Conservation (phyloP, 2,329 filamentous ascomycete species). For the Colletotrichum gigasporum region DNA sequence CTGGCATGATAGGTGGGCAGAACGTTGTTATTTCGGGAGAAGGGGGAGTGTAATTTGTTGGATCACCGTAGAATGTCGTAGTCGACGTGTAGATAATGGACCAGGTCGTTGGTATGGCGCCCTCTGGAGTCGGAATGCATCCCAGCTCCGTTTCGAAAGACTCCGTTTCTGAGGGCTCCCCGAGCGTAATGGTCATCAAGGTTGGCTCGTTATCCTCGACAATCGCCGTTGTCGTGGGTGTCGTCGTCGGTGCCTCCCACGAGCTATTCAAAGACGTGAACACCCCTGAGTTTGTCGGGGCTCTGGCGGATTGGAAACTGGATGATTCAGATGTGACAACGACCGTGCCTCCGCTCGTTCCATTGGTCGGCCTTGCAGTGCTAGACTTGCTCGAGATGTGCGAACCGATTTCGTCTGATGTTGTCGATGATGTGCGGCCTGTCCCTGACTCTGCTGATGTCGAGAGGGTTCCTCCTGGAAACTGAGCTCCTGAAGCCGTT, state of each 20-base stretch:
- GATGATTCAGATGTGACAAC: background rate
- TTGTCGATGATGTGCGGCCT: background rate
- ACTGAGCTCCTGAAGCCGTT: background rate
- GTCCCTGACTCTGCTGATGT: background rate
- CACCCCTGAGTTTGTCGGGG: background rate
- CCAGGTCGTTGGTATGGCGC: slow-evolving; percentile 42
- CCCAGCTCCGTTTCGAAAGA: background rate
- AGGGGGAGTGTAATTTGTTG: slow-evolving; percentile 56
- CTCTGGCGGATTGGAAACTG: background rate
- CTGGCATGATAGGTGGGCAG: slow-evolving; percentile 40
- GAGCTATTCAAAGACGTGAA: background rate
- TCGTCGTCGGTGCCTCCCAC: background rate
- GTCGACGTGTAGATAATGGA: slow-evolving; percentile 60
- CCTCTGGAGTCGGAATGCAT: slow-evolving; percentile 1
- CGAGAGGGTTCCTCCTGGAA: background rate
- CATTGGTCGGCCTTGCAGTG: background rate
- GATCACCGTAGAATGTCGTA: slow-evolving; percentile 57
- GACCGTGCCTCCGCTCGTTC: background rate
- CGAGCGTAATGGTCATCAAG: too few relatives aligned
- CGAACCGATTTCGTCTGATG: slow-evolving; percentile 20
- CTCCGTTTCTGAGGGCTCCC: background rate
- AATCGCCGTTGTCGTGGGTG: too few relatives aligned
- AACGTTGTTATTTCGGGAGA: slow-evolving; percentile 51
- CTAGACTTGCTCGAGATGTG: background rate
- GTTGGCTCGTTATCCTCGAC: too few relatives aligned